Evolutionary conservation across 768 basidiomycete species (phyloP).

Genomic region (Boletus vinaceobasis): DNA sequence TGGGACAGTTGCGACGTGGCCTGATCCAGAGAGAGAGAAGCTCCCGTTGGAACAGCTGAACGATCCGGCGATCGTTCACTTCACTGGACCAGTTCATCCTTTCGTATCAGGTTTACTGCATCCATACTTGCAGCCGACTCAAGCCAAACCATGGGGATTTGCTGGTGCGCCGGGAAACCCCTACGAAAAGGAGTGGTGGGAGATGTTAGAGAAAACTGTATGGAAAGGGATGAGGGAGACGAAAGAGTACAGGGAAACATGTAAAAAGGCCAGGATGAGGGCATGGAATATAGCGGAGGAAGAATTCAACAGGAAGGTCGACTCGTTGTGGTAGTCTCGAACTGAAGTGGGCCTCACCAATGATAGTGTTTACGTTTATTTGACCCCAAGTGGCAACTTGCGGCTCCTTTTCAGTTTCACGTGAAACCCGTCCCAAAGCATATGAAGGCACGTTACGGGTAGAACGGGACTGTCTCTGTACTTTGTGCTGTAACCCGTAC

Average conservation of each 20-base stretch:
- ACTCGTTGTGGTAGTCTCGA: too few relatives aligned
- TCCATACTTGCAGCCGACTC: neutral
- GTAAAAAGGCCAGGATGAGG: neutral
- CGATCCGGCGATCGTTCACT: neutral
- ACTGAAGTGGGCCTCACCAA: too few relatives aligned
- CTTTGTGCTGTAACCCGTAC: neutral
- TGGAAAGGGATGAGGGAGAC: neutral
- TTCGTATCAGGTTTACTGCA: neutral
- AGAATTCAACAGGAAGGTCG: neutral
- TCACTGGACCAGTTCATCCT: neutral
- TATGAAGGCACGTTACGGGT: constrained; percentile 1
- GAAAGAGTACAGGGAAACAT: neutral
- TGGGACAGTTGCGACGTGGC: neutral
- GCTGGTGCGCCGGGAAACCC: neutral
- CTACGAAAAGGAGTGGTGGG: neutral
- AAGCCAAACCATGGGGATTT: neutral
- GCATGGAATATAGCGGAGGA: neutral
- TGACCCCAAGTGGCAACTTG: neutral
- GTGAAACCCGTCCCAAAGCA: neutral
- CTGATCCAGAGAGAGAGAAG: neutral
- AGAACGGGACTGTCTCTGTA: neutral
- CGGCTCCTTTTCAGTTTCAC: neutral
- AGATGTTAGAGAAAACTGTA: neutral
- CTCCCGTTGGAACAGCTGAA: neutral
- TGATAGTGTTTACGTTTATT: neutral